Percentiles rank a stretch among this genome's conserved stretches.
These are phyloP conservation scores for Dactylellina parvicollis DNA, from an alignment of 2,329 filamentous ascomycete genomes.

Conservation along the genomic window DNA sequence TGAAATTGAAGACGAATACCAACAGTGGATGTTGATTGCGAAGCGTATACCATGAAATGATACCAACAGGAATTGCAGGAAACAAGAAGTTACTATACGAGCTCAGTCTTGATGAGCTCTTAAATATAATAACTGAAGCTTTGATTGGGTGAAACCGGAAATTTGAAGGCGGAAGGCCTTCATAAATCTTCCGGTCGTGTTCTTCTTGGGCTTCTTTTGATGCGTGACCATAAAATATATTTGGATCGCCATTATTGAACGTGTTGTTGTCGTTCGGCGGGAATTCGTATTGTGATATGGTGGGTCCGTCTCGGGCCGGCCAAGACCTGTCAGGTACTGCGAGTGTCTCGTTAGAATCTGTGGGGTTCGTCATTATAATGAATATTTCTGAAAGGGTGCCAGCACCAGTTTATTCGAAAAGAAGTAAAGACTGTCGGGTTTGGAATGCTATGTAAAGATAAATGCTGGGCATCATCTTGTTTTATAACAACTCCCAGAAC, in stretches of 20 bases:
- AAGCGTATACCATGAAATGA: constrained; percentile 34
- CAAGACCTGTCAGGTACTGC: neutral
- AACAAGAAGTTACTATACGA: constrained; percentile 33
- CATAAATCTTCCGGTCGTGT: constrained; percentile 6
- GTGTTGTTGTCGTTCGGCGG: neutral
- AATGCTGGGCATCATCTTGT: neutral
- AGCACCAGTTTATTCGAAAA: neutral
- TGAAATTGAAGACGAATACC: constrained; percentile 43
- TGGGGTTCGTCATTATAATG: constrained; percentile 4
- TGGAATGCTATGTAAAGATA: neutral
- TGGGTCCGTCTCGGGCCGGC: constrained; percentile 6
- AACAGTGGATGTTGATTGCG: constrained; percentile 15
- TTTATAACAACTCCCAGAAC: too few species aligned
- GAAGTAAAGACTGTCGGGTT: neutral
- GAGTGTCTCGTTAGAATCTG: neutral
- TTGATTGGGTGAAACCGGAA: constrained; percentile 41
- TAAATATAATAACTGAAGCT: constrained; percentile 22
- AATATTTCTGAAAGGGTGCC: neutral
- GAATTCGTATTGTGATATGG: neutral
- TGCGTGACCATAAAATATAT: neutral
- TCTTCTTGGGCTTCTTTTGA: constrained; percentile 19
- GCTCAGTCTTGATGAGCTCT: constrained; percentile 29
- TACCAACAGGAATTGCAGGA: constrained; percentile 37
- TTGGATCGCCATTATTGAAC: neutral
- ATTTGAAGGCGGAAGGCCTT: constrained; percentile 14